Evolutionary conservation across 2,329 filamentous ascomycete genomes (phyloP).

Genomic region (Beauveria brongniartii): DNA sequence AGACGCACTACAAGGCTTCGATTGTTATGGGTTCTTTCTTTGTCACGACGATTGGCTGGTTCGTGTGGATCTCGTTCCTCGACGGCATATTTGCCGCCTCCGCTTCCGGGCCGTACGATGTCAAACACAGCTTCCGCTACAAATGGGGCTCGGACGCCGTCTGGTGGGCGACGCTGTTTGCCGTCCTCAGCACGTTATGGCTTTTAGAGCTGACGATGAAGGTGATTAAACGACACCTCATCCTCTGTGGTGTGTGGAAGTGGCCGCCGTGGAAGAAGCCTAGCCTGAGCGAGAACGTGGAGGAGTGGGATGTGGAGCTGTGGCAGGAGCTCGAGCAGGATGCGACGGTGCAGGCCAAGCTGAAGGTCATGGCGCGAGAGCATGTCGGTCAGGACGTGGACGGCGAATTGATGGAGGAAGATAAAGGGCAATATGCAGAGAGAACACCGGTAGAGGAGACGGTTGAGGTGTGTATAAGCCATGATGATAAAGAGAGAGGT

Average conservation of each 20-base stretch:
- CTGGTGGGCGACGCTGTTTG: constrained; percentile 68
- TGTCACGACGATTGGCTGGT: constrained; percentile 59
- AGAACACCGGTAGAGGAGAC: constrained; percentile 1
- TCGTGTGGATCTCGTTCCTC: constrained; percentile 66
- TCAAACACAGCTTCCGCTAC: constrained; percentile 56
- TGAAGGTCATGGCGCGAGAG: constrained; percentile 33
- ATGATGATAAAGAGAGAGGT: constrained; percentile 1
- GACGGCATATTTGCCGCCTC: constrained; percentile 48
- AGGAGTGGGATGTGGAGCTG: constrained; percentile 45
- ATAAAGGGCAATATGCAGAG: constrained; percentile 10
- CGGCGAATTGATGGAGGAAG: constrained; percentile 18
- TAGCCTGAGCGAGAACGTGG: constrained; percentile 28
- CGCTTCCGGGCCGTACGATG: constrained; percentile 52
- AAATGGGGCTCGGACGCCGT: constrained; percentile 59
- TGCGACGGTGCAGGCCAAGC: constrained; percentile 31
- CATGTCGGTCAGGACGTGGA: constrained; percentile 20
- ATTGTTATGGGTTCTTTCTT: constrained; percentile 53
- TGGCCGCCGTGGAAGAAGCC: constrained; percentile 35
- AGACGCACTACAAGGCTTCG: constrained; percentile 67
- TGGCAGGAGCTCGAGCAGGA: constrained; percentile 54
- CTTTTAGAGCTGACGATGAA: constrained; percentile 58
- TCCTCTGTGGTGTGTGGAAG: constrained; percentile 38
- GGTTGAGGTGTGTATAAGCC: not conserved
- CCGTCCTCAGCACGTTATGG: constrained; percentile 52
- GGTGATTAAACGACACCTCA: constrained; percentile 36